Evolutionary conservation across 352 stramenopile genomes (phyloP), one percentile per base, ranked within the genome.

Genomic region (Pythium brassicae): DNA sequence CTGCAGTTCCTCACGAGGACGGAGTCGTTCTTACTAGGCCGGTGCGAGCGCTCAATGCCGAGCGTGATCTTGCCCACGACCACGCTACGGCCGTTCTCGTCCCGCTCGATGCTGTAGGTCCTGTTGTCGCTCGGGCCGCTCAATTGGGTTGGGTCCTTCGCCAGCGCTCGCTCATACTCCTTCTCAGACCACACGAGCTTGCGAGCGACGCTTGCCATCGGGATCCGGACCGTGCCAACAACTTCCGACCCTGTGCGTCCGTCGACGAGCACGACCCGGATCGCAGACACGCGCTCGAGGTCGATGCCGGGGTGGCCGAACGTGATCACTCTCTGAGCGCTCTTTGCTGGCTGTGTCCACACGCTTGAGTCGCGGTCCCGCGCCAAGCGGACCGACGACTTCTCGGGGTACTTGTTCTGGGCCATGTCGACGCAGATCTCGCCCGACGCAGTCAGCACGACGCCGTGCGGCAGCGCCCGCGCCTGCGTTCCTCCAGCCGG

Each of bases 61-160:
- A 89, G 55, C 3, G 50, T 72, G 48, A 89, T 80, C 48, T 82
- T 89, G 11, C 78, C 78, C 10, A 87, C 72, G 1, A 85, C 56
- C n/a, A 57, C 25, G 2, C 19, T 35, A 3, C 49, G 51, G 6
- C 53, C 57, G 27, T 69, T 43, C 39, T 71, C 69, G 2, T 57
- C 48, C 3, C 63, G 66, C 23, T 66, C 55, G 29, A 53, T n/a
- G 29, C 48, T 43, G 48, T 43, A 53, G 40, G 32, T 55, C 25
- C 15, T 29, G 1, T 15, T 35, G 55, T 57, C 27, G 19, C 19
- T 7, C 29, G 43, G 2, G 35, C 4, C 23, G n/a, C 32, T 3
- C 25, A n/a, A n/a, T n/a, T n/a, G n/a, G n/a, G 46, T 11, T 26
- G 0, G 23, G 32, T 14, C 32, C 9, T 27, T 22, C 3, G 15